Conservation (phyloP, 2,329 filamentous ascomycete genomes). For the Colletotrichum phormii region DNA sequence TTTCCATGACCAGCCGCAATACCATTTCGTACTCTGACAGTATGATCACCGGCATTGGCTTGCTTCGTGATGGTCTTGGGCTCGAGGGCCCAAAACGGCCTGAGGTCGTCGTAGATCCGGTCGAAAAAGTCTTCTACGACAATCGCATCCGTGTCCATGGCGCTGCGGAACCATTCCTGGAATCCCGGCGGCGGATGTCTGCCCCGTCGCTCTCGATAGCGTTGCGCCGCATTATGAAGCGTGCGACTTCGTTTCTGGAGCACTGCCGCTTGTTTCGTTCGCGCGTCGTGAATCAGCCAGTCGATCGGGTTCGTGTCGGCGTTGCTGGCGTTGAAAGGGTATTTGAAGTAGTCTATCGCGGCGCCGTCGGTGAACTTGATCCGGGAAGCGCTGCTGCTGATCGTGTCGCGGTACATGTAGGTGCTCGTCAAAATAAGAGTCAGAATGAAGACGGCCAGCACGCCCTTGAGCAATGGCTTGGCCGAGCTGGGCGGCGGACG, state of each 20-base stretch:
- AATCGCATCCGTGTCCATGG: conserved; percentile 62
- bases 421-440: conserved; percentile 31
- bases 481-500: conserved; percentile 16
- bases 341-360: conserved; percentile 37
- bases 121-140: conserved; percentile 74
- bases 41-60: conserved; percentile 56
- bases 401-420: conserved; percentile 37
- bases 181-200: conserved; percentile 75
- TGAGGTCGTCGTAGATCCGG: conserved; percentile 71
- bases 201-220: conserved; percentile 67
- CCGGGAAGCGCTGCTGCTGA: conserved; percentile 22
- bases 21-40: conserved; percentile 61
- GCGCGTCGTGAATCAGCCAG: conserved; percentile 59
- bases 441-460: conserved; percentile 22
- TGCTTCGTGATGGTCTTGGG: conserved; percentile 51
- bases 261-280: conserved; percentile 53
- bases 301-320: conserved; percentile 61
- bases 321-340: conserved; percentile 36
- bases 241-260: conserved; percentile 59
- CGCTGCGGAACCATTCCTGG: conserved; percentile 68
- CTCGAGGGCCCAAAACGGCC: conserved; percentile 70
- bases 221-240: conserved; percentile 63
- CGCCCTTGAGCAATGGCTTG: conserved; percentile 28
- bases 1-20: conserved; percentile 54
- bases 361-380: conserved; percentile 34